phyloP scores from a whole-genome alignment of 495 filamentous ascomycete species.

The Aspergillus cavernicola region DNA sequence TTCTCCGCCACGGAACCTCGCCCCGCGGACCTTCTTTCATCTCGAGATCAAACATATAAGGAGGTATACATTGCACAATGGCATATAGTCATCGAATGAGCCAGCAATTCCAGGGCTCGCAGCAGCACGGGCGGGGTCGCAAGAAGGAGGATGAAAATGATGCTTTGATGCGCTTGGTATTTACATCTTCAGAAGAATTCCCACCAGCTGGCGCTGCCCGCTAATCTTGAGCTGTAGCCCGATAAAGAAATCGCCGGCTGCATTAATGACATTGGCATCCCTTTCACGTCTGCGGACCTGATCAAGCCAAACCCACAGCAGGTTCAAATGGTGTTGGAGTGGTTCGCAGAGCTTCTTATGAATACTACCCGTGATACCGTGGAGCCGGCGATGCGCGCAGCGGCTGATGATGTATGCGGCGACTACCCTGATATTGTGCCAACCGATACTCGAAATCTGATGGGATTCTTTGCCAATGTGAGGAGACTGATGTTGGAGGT shows the following conservation, averaged over 20 bases:
- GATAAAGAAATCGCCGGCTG: slow-evolving; percentile 93
- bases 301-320: slow-evolving; percentile 90
- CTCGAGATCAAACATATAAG: neutral
- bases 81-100: slow-evolving; percentile 77
- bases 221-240: slow-evolving; percentile 41
- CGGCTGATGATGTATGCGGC: slow-evolving; percentile 78
- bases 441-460: slow-evolving; percentile 80
- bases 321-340: slow-evolving; percentile 95
- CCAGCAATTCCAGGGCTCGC: slow-evolving; percentile 53
- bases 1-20: neutral
- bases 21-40: neutral
- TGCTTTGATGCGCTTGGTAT: slow-evolving; percentile 82
- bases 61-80: slow-evolving; percentile 18
- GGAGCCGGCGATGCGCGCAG: slow-evolving; percentile 90
- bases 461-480: slow-evolving; percentile 86
- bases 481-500: slow-evolving; percentile 71
- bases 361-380: slow-evolving; percentile 86
- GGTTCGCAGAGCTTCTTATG: slow-evolving; percentile 91
- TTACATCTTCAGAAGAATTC: slow-evolving; percentile 14
- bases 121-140: slow-evolving; percentile 59
- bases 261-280: slow-evolving; percentile 92
- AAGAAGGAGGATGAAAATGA: slow-evolving; percentile 81
- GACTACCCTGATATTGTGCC: slow-evolving; percentile 78
- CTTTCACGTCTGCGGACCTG: slow-evolving; percentile 82
- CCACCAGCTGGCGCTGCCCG: too few species aligned